phyloP scores from a whole-genome alignment of 192 early-diverging fungal species.

The Coemansia erecta region DNA sequence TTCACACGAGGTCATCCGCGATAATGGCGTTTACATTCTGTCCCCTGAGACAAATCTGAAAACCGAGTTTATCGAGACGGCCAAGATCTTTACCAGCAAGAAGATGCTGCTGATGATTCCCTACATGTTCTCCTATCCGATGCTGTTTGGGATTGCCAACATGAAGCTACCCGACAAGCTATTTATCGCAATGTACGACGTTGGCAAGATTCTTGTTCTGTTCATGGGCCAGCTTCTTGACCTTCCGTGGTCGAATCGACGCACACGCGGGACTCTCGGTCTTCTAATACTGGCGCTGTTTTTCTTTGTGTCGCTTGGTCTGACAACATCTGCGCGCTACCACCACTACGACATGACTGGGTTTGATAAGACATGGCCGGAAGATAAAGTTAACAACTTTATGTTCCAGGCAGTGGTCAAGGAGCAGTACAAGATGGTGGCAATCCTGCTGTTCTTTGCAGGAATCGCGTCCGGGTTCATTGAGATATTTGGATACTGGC shows the following conservation, averaged over 20 bases:
- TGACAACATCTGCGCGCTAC: conserved; percentile 14
- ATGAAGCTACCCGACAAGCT: conserved; percentile 16
- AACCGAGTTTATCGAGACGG: conserved; percentile 20
- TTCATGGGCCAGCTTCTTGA: conserved; percentile 33
- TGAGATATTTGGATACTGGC: conserved; percentile 43
- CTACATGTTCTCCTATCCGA: conserved; percentile 7
- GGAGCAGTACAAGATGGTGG: conserved; percentile 9
- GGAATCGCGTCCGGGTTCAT: conserved; percentile 34
- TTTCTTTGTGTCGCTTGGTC: conserved; percentile 11
- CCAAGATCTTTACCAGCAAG: conserved; percentile 18
- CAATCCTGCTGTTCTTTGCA: conserved; percentile 26
- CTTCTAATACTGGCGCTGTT: conserved; percentile 5
- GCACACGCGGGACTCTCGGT: conserved; percentile 19
- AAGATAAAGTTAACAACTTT: conserved; percentile 6
- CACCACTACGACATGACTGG: conserved; percentile 8
- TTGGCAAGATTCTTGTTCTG: conserved; percentile 30
- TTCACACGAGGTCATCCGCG: conserved; percentile 22
- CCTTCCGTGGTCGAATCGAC: conserved; percentile 29
- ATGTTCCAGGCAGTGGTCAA: conserved; percentile 11
- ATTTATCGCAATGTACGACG: conserved; percentile 29
- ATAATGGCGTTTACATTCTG: conserved; percentile 39
- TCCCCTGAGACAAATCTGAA: conserved; percentile 26
- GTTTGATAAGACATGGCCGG: conserved; percentile 10
- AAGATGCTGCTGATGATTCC: conserved; percentile 13
- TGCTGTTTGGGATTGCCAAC: conserved; percentile 23